A percentile compares a stretch with the other conserved stretches of the same genome.
Conservation (phyloP, 2,329 filamentous ascomycete species). For the Sporothrix dimorphospora region DNA sequence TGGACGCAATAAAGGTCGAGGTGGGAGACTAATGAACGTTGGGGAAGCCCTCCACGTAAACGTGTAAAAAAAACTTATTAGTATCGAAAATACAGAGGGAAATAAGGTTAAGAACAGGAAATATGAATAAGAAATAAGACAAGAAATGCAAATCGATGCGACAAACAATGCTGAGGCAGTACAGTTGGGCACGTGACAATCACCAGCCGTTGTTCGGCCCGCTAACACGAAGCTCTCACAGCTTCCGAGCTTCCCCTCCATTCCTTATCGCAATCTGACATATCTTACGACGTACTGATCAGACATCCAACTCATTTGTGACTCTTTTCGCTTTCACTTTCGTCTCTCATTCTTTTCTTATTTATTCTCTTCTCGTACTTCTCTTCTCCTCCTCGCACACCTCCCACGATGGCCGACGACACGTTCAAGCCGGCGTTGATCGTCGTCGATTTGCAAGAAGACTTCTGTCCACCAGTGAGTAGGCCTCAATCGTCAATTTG, state of each 20-base stretch:
- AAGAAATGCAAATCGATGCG: too few relatives aligned
- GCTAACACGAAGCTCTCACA: background rate
- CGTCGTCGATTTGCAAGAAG: conserved; percentile 88
- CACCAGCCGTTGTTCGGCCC: background rate
- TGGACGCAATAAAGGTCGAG: too few relatives aligned
- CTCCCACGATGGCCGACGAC: conserved; percentile 16
- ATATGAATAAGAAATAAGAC: too few relatives aligned
- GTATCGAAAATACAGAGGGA: too few relatives aligned
- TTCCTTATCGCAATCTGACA: background rate
- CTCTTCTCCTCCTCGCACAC: background rate
- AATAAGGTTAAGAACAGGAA: too few relatives aligned
- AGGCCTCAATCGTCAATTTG: background rate
- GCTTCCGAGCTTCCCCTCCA: background rate
- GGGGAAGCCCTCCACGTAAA: too few relatives aligned
- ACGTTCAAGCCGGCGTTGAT: conserved; percentile 59
- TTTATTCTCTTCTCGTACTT: background rate
- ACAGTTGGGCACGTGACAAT: background rate
- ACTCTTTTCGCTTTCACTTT: background rate
- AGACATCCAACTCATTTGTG: too few relatives aligned
- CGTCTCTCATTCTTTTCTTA: background rate
- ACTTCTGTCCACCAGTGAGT: conserved; percentile 88
- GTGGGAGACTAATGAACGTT: too few relatives aligned
- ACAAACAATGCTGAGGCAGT: too few relatives aligned
- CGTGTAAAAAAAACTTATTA: too few relatives aligned
- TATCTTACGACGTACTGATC: background rate